phyloP scores from a whole-genome alignment of 352 stramenopile species.

The Halophytophthora polymorphica region DNA sequence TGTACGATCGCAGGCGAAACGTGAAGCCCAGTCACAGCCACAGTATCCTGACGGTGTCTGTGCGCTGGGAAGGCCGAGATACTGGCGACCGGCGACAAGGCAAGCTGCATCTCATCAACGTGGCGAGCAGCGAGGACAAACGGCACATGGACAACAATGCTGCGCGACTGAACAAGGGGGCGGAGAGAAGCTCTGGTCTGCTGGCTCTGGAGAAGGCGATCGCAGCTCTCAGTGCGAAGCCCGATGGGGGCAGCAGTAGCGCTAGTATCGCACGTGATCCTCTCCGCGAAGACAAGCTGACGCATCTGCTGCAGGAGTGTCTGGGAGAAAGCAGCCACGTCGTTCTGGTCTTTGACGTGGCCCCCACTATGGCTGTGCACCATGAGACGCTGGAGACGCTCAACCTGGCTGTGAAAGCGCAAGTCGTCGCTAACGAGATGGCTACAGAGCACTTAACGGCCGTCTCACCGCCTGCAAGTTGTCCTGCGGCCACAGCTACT shows the following conservation, averaged over 20 bases:
- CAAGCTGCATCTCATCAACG: slow-evolving; percentile 44
- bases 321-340: slow-evolving; percentile 36
- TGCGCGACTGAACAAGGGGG: slow-evolving; percentile 24
- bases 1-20: slow-evolving; percentile 51
- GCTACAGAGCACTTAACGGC: neutral
- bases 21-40: slow-evolving; percentile 69
- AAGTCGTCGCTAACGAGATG: slow-evolving; percentile 30
- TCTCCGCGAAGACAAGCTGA: slow-evolving; percentile 73
- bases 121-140: slow-evolving; percentile 41
- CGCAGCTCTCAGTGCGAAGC: slow-evolving; percentile 43
- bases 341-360: slow-evolving; percentile 45
- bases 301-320: slow-evolving; percentile 62
- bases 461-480: neutral
- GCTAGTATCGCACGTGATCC: slow-evolving; percentile 65
- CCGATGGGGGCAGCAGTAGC: slow-evolving; percentile 3
- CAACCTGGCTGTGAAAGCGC: slow-evolving; percentile 36
- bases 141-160: slow-evolving; percentile 29
- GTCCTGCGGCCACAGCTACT: neutral
- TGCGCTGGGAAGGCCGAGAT: slow-evolving; percentile 7
- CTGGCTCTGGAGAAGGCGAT: slow-evolving; percentile 80
- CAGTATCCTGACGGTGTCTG: slow-evolving; percentile 74
- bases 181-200: slow-evolving; percentile 76
- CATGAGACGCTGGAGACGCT: slow-evolving; percentile 40
- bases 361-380: slow-evolving; percentile 17
- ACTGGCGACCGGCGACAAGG: slow-evolving; percentile 15